Evolutionary conservation across 2,329 filamentous ascomycete genomes (phyloP).

Genomic region (Zasmidium angulare): DNA sequence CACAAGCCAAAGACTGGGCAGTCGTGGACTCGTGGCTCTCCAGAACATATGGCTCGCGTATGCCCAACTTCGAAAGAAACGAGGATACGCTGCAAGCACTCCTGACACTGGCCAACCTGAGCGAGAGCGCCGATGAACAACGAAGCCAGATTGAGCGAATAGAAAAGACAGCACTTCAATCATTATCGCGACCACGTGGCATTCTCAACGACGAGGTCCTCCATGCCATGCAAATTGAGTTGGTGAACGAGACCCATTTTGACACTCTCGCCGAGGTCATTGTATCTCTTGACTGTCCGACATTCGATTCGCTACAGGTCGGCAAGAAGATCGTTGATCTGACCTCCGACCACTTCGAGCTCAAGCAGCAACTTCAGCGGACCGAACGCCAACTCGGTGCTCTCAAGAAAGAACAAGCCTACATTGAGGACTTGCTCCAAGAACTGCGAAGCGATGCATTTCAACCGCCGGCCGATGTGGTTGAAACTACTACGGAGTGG

Average conservation of each 20-base stretch:
- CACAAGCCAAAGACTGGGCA: constrained; percentile 86
- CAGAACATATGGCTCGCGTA: constrained; percentile 62
- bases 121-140: constrained; percentile 76
- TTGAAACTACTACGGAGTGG: constrained; percentile 71
- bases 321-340: constrained; percentile 18
- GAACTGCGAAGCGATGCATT: constrained; percentile 34
- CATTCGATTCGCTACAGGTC: constrained; percentile 25
- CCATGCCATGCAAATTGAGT: constrained; percentile 17
- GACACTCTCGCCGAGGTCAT: constrained; percentile 40
- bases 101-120: constrained; percentile 70
- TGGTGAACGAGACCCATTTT: constrained; percentile 32
- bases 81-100: constrained; percentile 75
- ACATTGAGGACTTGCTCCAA: constrained; percentile 22
- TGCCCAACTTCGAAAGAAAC: constrained; percentile 82
- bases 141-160: constrained; percentile 57
- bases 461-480: constrained; percentile 55
- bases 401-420: constrained; percentile 26
- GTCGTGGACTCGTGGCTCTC: constrained; percentile 82
- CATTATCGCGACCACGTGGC: constrained; percentile 41
- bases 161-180: constrained; percentile 60
- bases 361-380: constrained; percentile 28
- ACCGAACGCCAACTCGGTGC: constrained; percentile 24
- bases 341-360: constrained; percentile 26
- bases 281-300: constrained; percentile 37
- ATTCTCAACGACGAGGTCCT: constrained; percentile 20